Evolutionary conservation across 257 asterid genomes (phyloP), one percentile per base, ranked within the genome.

Genomic region (Prunella vulgaris): DNA sequence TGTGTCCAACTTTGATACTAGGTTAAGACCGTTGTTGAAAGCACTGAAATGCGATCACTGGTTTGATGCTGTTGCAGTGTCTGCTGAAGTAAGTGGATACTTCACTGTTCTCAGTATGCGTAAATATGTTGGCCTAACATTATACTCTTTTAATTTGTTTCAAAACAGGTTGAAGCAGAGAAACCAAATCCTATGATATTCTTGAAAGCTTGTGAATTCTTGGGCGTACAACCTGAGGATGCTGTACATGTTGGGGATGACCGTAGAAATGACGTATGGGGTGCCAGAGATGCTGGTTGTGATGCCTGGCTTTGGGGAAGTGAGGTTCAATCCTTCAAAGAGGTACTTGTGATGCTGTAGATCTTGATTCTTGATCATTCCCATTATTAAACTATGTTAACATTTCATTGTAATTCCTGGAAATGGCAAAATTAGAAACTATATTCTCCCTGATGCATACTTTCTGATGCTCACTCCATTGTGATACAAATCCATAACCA

Each of bases 301-400:
- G 99, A 94, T 77, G 99, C 96, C 32, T 94, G 97, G 99, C 98
- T 94, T 49, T 94, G 97, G 99, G 99, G 99, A 40, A 86, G 92
- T 60, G 99, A 94, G 49, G 98, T 91, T 2, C 79, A 73, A 68
- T 91, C 97, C 80, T 94, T 94, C 81, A 80, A 86, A 81, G 99
- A 94, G 99, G 99, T 91, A 51, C 82, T 60, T 61, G 33, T n/a
- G n/a, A n/a, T n/a, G n/a, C n/a, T n/a, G n/a, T n/a, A n/a, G n/a
- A n/a, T n/a, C n/a, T n/a, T n/a, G n/a, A n/a, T n/a, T n/a, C n/a
- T n/a, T n/a, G n/a, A n/a, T n/a, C n/a, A n/a, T n/a, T n/a, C n/a
- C n/a, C n/a, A n/a, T n/a, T n/a, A n/a, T n/a, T 17, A 21, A 44
- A 14, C 20, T 44, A 44, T n/a, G 52, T 44, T 44, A 44, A 14